phyloP scores from a whole-genome alignment of 1,284 basidiomycete species.

The Abortiporus biennis region DNA sequence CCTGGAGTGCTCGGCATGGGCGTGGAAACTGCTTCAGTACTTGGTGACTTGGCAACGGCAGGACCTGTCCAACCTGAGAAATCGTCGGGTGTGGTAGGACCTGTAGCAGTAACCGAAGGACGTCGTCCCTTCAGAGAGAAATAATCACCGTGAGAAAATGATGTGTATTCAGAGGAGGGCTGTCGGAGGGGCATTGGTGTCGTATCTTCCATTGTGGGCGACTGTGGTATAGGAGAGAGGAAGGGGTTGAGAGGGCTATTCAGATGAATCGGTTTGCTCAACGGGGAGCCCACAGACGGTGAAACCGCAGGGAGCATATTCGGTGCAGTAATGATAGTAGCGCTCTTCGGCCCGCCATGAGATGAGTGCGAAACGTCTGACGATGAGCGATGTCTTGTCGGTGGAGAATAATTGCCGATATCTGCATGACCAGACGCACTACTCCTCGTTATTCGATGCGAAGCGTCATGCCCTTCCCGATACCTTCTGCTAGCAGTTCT shows the following conservation, averaged over 20 bases:
- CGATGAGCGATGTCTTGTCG: constrained; percentile 23
- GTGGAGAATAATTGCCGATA: constrained; percentile 19
- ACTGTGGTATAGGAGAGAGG: constrained; percentile 31
- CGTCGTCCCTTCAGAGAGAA: constrained; percentile 41
- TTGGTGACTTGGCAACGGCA: constrained; percentile 21
- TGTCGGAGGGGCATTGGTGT: constrained; percentile 24
- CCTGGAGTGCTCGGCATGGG: constrained; percentile 49
- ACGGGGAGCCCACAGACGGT: no score
- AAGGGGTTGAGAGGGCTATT: constrained; percentile 16
- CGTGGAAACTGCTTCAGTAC: constrained; percentile 4
- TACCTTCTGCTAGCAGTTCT: constrained; percentile 31
- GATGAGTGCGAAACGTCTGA: constrained; percentile 23
- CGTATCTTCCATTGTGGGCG: constrained; percentile 24
- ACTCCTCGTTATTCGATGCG: constrained; percentile 20
- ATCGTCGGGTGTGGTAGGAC: constrained; percentile 41
- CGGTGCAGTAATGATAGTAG: constrained; percentile 47
- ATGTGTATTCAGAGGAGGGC: constrained; percentile 14
- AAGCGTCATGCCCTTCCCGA: constrained; percentile 22
- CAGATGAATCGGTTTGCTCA: no score
- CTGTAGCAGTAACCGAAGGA: constrained; percentile 32
- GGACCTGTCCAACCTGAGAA: constrained; percentile 44
- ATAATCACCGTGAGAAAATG: constrained; percentile 45
- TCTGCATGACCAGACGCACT: constrained; percentile 25
- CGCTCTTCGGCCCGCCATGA: constrained; percentile 10
- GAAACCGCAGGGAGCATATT: constrained; percentile 65